Evolutionary conservation across 73 alveolate genomes (phyloP).

Genomic region (Blepharisma japonicum): DNA sequence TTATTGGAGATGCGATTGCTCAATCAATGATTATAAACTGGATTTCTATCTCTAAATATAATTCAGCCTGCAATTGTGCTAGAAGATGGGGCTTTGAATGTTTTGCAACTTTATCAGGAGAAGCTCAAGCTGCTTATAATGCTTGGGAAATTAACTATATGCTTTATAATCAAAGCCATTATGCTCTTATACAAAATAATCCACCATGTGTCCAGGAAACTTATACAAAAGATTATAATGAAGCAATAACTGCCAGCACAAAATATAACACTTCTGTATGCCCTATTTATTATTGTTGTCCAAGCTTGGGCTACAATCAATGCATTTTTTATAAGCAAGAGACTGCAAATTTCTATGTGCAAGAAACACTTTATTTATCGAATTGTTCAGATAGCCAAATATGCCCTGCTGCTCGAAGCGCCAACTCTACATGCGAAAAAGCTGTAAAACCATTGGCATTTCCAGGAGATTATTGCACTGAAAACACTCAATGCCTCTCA

Average conservation of each 20-base stretch:
- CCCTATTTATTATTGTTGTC: not conserved
- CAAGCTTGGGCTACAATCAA: not conserved
- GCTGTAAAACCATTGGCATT: not conserved
- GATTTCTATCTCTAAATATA: too few relatives aligned
- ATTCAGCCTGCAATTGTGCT: too few relatives aligned
- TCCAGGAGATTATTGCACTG: slow-evolving; percentile 15
- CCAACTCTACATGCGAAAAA: not conserved
- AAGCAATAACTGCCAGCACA: too few relatives aligned
- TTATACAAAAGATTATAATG: too few relatives aligned
- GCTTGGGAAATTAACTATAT: too few relatives aligned
- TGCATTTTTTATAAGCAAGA: not conserved
- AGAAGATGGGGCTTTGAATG: too few relatives aligned
- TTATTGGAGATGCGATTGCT: not conserved
- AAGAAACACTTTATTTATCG: not conserved
- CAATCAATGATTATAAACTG: not conserved
- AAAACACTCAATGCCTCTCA: not conserved
- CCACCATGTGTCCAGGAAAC: too few relatives aligned
- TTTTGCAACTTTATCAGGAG: too few relatives aligned
- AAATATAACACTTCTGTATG: too few relatives aligned
- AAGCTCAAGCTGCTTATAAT: too few relatives aligned
- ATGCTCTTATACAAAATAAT: too few relatives aligned
- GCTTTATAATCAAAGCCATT: too few relatives aligned
- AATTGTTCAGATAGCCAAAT: not conserved
- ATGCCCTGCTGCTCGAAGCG: not conserved
- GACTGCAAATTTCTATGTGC: not conserved